Evolutionary conservation across 345 rosid species (phyloP), one percentile per base, ranked within the genome.

Genomic region (Hypericum androsaemum): DNA sequence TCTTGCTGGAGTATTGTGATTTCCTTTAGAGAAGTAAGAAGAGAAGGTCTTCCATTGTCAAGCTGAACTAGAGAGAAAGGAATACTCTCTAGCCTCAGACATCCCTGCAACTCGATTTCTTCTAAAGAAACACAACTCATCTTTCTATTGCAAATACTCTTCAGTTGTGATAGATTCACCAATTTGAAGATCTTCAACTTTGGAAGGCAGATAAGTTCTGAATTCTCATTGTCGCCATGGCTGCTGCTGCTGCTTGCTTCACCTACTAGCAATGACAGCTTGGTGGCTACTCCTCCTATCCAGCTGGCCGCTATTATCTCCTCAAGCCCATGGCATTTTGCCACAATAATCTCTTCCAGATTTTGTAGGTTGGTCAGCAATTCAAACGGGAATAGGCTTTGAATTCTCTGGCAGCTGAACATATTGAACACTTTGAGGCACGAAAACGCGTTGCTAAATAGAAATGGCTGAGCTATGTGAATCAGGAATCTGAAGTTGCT

Each of bases 301-400:
- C 32, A 0, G n/a, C 12, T 58, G 36, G 38, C 55, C 15, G 40
- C 63, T 10, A 65, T 52, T 63, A 72, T 62, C 58, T 60, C 67
- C 56, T 63, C 70, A 50, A 66, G 7, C 43, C 48, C 0, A 0
- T 12, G 0, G 50, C 72, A 63, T 8, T 4, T 0, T 0, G 0
- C 0, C 8, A 66, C 56, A 1, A 0, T 0, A 37, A 73, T 39
- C 5, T 15, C 50, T 48, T 61, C 61, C 39, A 70, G 37, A 45
- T 57, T 69, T 11, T 52, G 62, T 41, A 63, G 66, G 57, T 51
- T 2, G 0, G 14, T 47, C 43, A 52, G 48, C 53, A 58, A 8
- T 9, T 17, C 51, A 47, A 8, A 37, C 17, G 6, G 11, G 12
- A 69, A 50, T 50, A 60, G 39, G 12, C 47, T 59, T 57, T 54